Evolutionary conservation across 1,284 basidiomycete genomes (phyloP).

Genomic region (Malassezia yamatoensis): DNA sequence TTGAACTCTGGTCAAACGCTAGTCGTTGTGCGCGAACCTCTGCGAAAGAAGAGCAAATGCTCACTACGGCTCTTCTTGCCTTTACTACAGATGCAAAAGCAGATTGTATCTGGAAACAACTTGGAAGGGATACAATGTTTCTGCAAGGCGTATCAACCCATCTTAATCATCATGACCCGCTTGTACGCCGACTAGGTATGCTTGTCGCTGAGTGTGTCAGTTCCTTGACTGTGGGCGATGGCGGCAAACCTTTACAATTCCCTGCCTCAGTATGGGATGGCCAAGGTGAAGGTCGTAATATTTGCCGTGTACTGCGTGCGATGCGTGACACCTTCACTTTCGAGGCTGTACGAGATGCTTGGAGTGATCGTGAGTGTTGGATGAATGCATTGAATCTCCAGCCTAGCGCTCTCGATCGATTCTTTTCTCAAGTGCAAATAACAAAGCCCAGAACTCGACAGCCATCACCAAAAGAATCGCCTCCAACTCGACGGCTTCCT

Average conservation of each 20-base stretch:
- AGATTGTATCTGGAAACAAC: not conserved
- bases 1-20: conserved; percentile 7
- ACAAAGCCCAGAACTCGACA: too few relatives aligned
- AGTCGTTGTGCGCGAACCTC: not conserved
- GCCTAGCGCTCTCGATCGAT: too few relatives aligned
- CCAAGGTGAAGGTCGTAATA: conserved; percentile 56
- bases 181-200: conserved; percentile 82
- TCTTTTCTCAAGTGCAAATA: too few relatives aligned
- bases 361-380: not conserved
- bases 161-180: conserved; percentile 54
- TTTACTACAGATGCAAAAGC: not conserved
- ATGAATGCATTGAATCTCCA: too few relatives aligned
- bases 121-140: conserved; percentile 56
- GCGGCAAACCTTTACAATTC: conserved; percentile 61
- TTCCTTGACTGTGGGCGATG: not conserved
- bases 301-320: conserved; percentile 32
- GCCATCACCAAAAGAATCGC: too few relatives aligned
- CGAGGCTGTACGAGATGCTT: not conserved
- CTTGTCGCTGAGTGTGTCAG: conserved; percentile 62
- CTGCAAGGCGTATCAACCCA: conserved; percentile 66
- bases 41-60: not conserved
- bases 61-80: conserved; percentile 5
- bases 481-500: not conserved
- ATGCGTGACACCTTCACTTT: conserved; percentile 7
- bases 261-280: conserved; percentile 67